Evolutionary conservation across 2,329 filamentous ascomycete species (phyloP).

Genomic region (Ophiosphaerella korrae): DNA sequence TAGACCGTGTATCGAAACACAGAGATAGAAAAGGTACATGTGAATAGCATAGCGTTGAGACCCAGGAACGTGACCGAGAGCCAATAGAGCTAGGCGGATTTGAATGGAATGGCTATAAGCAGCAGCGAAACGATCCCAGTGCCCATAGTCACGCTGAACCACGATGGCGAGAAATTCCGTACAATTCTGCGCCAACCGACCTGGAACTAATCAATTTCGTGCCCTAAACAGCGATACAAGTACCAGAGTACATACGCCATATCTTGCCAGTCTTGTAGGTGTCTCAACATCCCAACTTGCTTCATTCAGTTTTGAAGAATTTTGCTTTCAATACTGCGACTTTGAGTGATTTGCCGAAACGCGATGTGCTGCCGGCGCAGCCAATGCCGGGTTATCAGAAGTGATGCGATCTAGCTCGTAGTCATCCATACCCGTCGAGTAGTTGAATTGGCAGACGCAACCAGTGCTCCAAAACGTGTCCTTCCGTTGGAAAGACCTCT

Average conservation of each 20-base stretch:
- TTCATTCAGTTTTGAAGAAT: conserved; percentile 4
- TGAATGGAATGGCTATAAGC: conserved; percentile 66
- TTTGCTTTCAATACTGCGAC: conserved; percentile 13
- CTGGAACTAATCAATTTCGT: conserved; percentile 8
- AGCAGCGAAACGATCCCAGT: conserved; percentile 71
- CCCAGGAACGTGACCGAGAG: conserved; percentile 65
- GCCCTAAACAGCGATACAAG: no score
- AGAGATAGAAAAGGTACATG: conserved; percentile 59
- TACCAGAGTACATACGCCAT: conserved; percentile 24
- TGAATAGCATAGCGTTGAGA: conserved; percentile 65
- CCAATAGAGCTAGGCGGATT: conserved; percentile 62
- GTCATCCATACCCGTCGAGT: conserved; percentile 30
- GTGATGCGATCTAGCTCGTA: conserved; percentile 31
- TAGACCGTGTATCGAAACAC: conserved; percentile 67
- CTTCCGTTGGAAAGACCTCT: no score
- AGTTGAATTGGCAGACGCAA: not conserved
- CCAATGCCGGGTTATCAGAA: conserved; percentile 36
- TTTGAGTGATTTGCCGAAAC: conserved; percentile 18
- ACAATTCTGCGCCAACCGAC: conserved; percentile 45
- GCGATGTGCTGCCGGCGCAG: conserved; percentile 24
- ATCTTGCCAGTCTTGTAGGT: conserved; percentile 24
- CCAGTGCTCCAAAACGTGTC: no score
- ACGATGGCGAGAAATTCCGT: conserved; percentile 45
- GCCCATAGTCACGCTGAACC: conserved; percentile 59
- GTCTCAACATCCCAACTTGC: conserved; percentile 1